phyloP scores from a whole-genome alignment of 2,329 filamentous ascomycete species.

The Xylaria hypoxylon region DNA sequence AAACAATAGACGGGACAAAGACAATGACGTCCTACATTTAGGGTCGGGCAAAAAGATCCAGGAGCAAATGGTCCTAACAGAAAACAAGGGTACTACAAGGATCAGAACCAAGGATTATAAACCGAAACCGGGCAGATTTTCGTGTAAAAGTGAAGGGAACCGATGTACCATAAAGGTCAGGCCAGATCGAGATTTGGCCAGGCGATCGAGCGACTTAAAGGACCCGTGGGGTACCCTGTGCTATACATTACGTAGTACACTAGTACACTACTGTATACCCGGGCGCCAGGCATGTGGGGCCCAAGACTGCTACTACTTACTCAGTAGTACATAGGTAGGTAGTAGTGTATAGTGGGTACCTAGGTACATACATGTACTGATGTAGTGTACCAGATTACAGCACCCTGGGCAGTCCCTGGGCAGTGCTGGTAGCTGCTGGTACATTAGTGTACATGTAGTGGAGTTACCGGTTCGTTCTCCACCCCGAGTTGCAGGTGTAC shows the following conservation, averaged over 20 bases:
- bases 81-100: constrained; percentile 12
- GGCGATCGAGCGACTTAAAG: constrained; percentile 40
- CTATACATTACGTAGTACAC: too few relatives aligned
- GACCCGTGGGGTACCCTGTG: constrained; percentile 2
- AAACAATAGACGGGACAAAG: constrained; percentile 3
- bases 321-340: too few relatives aligned
- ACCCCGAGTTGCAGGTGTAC: too few relatives aligned
- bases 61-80: constrained; percentile 37
- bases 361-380: neutral
- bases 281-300: constrained; percentile 27
- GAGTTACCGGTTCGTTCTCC: too few relatives aligned
- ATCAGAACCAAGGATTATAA: neutral
- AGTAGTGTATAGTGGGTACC: neutral
- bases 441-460: too few relatives aligned
- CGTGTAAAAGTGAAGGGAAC: constrained; percentile 24
- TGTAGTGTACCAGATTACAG: too few relatives aligned
- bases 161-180: constrained; percentile 4
- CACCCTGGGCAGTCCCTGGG: too few relatives aligned
- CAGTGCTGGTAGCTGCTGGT: too few relatives aligned
- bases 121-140: constrained; percentile 17
- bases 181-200: constrained; percentile 44
- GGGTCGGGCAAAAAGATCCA: constrained; percentile 10
- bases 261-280: constrained; percentile 3
- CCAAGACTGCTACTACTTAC: too few relatives aligned
- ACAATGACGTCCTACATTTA: constrained; percentile 45